These are phyloP conservation scores for Acanthamoeba polyphaga DNA, from an alignment of 208 protist genomes.

Conservation along the genomic window DNA sequence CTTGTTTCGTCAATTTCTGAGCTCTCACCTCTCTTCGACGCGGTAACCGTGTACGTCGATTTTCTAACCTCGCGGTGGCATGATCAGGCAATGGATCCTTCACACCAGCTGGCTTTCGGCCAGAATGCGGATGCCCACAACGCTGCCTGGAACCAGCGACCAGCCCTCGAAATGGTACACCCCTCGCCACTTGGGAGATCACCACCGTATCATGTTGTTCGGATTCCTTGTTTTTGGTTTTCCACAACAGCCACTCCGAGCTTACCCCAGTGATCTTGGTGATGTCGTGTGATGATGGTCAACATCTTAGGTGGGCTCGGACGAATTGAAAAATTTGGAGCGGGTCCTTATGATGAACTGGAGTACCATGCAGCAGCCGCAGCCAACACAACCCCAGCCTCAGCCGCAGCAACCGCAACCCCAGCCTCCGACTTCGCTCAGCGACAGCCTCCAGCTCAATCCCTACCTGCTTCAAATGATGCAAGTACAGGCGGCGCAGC, in stretches of 20 bases:
- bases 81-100: not conserved
- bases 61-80: not conserved
- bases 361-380: constrained; percentile 15
- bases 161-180: constrained; percentile 2
- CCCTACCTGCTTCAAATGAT: constrained; percentile 31
- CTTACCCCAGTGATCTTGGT: not conserved
- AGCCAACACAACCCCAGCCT: not conserved
- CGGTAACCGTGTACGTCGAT: not conserved
- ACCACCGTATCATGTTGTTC: not conserved
- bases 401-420: not conserved
- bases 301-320: not conserved
- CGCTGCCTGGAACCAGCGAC: constrained; percentile 2
- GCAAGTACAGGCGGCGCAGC: not conserved
- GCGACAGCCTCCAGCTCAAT: constrained; percentile 31
- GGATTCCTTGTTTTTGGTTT: not conserved
- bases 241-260: not conserved
- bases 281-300: not conserved
- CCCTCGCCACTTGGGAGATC: not conserved
- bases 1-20: not conserved
- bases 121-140: not conserved
- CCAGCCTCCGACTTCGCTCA: not conserved
- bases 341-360: constrained; percentile 49
- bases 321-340: constrained; percentile 62
- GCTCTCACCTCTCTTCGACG: not conserved
- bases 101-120: not conserved